These are phyloP conservation scores for Entonaema liquescens DNA, from an alignment of 495 filamentous ascomycete genomes.

Conservation along the genomic window DNA sequence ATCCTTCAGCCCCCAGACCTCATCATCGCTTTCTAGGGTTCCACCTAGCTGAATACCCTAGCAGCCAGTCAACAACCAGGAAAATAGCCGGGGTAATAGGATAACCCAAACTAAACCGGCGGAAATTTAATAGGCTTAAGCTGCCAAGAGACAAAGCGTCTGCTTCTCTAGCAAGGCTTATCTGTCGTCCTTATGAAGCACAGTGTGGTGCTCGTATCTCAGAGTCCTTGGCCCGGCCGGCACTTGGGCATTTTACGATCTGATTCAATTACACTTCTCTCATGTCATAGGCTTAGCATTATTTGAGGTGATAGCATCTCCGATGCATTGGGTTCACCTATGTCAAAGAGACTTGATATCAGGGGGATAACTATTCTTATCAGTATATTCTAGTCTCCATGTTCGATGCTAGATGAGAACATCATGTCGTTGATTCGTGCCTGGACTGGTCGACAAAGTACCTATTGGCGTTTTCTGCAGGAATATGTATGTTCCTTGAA, in stretches of 20 bases:
- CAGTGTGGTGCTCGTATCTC: not conserved
- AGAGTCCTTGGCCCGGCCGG: not conserved
- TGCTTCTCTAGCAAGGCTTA: not conserved
- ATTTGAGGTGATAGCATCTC: not conserved
- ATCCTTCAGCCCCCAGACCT: slow-evolving; percentile 3
- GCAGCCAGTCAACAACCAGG: not conserved
- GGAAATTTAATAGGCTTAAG: not conserved
- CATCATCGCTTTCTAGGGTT: slow-evolving; percentile 21
- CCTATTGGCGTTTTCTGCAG: slow-evolving; percentile 13
- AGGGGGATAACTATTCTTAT: not conserved
- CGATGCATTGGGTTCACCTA: not conserved
- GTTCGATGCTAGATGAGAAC: slow-evolving; percentile 2
- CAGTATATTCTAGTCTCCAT: not conserved
- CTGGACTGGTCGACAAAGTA: slow-evolving; percentile 5
- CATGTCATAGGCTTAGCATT: not conserved
- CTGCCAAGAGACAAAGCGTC: not conserved
- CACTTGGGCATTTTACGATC: not conserved
- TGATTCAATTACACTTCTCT: not conserved
- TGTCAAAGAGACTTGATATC: not conserved
- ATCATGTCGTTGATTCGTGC: not conserved
- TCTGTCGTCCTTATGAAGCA: not conserved
- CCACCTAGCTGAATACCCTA: slow-evolving; percentile 31
- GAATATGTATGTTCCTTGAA: slow-evolving; percentile 12
- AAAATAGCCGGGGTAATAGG: slow-evolving; percentile 6
- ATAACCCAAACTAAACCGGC: not conserved